Evolutionary conservation across 495 filamentous ascomycete species (phyloP).

Genomic region (Trichoderma reesei): DNA sequence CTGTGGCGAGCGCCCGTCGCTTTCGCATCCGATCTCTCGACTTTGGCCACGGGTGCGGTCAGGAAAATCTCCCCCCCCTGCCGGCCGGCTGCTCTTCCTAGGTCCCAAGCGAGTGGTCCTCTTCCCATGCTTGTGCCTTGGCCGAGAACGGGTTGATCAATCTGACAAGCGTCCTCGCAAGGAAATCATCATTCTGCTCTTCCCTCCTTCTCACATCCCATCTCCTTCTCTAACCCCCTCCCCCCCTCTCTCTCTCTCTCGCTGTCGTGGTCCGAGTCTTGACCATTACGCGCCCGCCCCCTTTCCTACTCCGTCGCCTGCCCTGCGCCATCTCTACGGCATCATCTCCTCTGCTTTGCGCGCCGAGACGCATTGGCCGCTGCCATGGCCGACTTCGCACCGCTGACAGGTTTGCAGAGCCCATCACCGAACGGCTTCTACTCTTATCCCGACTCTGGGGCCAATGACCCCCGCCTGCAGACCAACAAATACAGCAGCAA

Average conservation of each 20-base stretch:
- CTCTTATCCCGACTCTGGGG: not conserved
- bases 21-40: not conserved
- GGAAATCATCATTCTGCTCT: not conserved
- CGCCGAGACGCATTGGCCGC: not conserved
- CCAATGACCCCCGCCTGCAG: constrained; percentile 1
- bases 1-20: not conserved
- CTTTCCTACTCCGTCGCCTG: not conserved
- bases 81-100: not conserved
- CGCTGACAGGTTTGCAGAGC: constrained; percentile 4
- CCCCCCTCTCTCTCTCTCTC: not conserved
- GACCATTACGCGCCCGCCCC: not conserved
- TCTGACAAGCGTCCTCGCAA: not conserved
- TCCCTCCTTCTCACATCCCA: not conserved
- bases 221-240: not conserved
- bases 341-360: not conserved
- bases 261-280: not conserved
- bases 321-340: not conserved
- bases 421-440: not conserved
- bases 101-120: not conserved
- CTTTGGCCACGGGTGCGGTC: constrained; percentile 2
- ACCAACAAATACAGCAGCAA: not conserved
- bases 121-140: not conserved
- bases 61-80: not conserved
- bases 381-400: not conserved
- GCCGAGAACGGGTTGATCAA: not conserved